Base-by-base conservation (phyloP, 1,139 yeast genomes). In the Groenewaldozyma sp. region DNA sequence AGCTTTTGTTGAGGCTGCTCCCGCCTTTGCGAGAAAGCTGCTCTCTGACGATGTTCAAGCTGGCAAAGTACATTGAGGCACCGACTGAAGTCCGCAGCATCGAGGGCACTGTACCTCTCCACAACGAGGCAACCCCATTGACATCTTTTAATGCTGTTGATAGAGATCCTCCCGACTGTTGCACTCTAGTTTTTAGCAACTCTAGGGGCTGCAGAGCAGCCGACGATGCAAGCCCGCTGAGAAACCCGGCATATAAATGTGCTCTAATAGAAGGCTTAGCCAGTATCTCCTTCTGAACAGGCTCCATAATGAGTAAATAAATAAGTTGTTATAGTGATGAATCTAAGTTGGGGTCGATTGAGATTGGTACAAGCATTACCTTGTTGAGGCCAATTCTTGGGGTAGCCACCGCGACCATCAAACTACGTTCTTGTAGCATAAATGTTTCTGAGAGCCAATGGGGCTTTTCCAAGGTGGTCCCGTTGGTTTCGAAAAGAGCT, bases 21-120 rank as follows among this genome's bases (percentile, higher is more conserved):
- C 36, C 37, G 4, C 34, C 33, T 19, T 18, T 44, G 13, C 19
- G 7, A 1, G 82, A 74, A 29, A 82, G 46, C 31, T 67, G 59
- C 1, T 72, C 67, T 44, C 96, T 66, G 39, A 78, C 66, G 9
- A 71, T 54, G 44, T 87, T 82, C 37, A 91, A 62, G 4, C 80
- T 68, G 1, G 95, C 74, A 42, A 91, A 70, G 54, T 91, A 91
- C 28, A 91, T 62, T 0, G 93, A 95, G 34, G 94, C 83, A 0
- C 98, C 98, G 16, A 86, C 68, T 1, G 96, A 86, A 0, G 95
- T 88, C 45, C 98, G 68, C 28, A 91, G 56, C 1, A 94, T 88
- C 22, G 95, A 83, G 0, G 97, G 96, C 29, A 87, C 55, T 0
- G 95, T 88, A 1, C 98, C 98, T 42, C 95, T 69, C 98, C 98